Base-by-base conservation (phyloP, 805 yeast genomes). In the Candida gorgasii region DNA sequence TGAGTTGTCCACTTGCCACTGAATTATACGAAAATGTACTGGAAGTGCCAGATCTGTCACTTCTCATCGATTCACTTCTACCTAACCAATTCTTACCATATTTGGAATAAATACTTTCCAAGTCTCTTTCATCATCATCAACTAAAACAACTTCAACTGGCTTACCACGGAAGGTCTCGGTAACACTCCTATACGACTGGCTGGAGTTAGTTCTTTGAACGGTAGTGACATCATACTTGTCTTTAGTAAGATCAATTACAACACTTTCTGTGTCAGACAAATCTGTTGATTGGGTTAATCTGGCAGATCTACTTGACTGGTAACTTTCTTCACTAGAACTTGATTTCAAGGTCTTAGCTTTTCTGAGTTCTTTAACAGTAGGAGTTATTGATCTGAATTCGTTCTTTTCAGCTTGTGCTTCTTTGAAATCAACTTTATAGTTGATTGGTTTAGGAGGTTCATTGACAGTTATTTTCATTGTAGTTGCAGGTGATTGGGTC, bases 91-190 rank as follows among this genome's bases (percentile, higher is more conserved):
- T 49, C 24, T 52, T 54, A 20, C 61, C 58, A 49, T 71, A 71
- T 43, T 62, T 65, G 4, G 75, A 71, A 46, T 70, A 70, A 35
- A 71, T 62, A 48, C 75, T 69, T 46, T 58, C 60, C 38, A 71
- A 59, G 13, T 57, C 65, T 4, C 46, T 49, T 7, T 54, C 57
- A 15, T 52, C 59, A 8, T 59, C 67, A 8, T 69, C 75, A 4
- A 71, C 74, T 30, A 70, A 49, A 1, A 71, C 75, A 5, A 71
- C 73, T 42, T 71, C 76, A 0, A 70, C 66, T 11, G 62, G 61
- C 43, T 59, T 63, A 3, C 75, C 76, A 17, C 62, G 63, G 17
- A 52, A 61, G 4, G 60, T 57, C 38, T 71, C 75, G 1, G 67
- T 69, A 1, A 66, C 65, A 1, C 75, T 69, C 44, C 48, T 59